Evolutionary conservation across 1,284 basidiomycete species (phyloP), one percentile per base, ranked within the genome.

Genomic region (Erythrobasidium hasegawianum): DNA sequence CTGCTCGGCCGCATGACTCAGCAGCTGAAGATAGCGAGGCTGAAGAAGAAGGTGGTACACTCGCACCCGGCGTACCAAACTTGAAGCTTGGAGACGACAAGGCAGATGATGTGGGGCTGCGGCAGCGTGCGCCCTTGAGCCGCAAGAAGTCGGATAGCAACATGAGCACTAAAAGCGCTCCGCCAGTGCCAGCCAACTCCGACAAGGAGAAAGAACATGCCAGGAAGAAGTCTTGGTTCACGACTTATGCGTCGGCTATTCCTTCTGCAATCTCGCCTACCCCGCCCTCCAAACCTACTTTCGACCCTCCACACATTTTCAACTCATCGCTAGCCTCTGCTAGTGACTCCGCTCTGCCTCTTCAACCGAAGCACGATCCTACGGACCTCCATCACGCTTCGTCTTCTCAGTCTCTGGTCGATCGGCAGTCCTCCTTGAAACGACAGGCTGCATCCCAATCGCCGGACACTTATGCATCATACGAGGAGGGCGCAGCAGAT

Each of bases 201-300:
- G 50, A 29, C 40, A 56, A 55, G 14, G 41, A 40, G 33, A 49
- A 68, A 24, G 50, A 68, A 33, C 62, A 65, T 33, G 29, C 49
- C 10, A 45, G 67, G 9, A 64, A 60, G 27, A 59, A 29, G 18
- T 68, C 67, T n/a, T 68, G 67, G 67, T 68, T 68, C 61, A 43
- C 33, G 56, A 24, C 67, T 16, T 10, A 33, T 11, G 5, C 29
- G 13, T 56, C 45, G n/a, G 39, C 10, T n/a, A 50, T 26, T 33
- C 33, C 33, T 33, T 33, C 33, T 33, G 33, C 33, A 33, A 13
- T 33, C 11, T 22, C 47, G 18, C 22, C 41, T 50, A 24, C 57
- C 13, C n/a, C 57, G 8, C 43, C 45, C 13, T 39, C 26, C 57
- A 13, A 39, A 9, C 52, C 45, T 47, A 18, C 45, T n/a, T 47